phyloP scores from a whole-genome alignment of 2,329 filamentous ascomycete species.

The Pseudocercospora vitis region DNA sequence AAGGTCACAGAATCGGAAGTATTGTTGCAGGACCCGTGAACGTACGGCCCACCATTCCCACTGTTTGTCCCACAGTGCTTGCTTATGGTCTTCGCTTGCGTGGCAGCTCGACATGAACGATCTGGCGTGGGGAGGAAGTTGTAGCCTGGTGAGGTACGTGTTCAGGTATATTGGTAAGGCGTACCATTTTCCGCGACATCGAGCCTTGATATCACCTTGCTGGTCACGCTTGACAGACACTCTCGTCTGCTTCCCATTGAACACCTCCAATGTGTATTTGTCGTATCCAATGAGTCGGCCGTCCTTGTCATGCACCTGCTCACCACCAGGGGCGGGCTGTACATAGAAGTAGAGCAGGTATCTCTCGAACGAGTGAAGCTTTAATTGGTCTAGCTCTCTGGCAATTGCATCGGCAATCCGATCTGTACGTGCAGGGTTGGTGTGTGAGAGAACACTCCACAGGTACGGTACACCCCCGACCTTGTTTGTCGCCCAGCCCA shows the following conservation, averaged over 20 bases:
- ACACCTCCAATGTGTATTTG: not conserved
- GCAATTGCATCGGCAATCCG: not conserved
- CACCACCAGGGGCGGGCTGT: not conserved
- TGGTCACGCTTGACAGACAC: not conserved
- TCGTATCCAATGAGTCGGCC: not conserved
- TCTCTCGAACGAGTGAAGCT: not conserved
- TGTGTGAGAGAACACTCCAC: not conserved
- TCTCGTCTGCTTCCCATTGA: not conserved
- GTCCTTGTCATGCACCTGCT: not conserved
- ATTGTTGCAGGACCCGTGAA: not conserved
- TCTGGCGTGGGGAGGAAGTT: not conserved
- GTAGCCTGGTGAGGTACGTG: not conserved
- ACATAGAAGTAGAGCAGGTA: not conserved
- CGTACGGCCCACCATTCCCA: constrained; percentile 16
- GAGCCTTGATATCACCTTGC: not conserved
- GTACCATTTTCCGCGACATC: not conserved
- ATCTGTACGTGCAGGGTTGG: not conserved
- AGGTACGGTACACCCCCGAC: not conserved
- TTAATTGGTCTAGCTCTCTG: not conserved
- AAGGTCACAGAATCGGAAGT: constrained; percentile 22
- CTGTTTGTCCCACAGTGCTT: constrained; percentile 14
- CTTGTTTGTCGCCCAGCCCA: not conserved
- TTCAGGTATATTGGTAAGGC: not conserved
- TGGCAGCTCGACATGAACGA: not conserved
- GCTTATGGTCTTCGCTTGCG: not conserved